Percentiles rank a stretch among this genome's conserved stretches.
phyloP scores from a whole-genome alignment of 2,329 filamentous ascomycete species.

The Thelonectria blattea region DNA sequence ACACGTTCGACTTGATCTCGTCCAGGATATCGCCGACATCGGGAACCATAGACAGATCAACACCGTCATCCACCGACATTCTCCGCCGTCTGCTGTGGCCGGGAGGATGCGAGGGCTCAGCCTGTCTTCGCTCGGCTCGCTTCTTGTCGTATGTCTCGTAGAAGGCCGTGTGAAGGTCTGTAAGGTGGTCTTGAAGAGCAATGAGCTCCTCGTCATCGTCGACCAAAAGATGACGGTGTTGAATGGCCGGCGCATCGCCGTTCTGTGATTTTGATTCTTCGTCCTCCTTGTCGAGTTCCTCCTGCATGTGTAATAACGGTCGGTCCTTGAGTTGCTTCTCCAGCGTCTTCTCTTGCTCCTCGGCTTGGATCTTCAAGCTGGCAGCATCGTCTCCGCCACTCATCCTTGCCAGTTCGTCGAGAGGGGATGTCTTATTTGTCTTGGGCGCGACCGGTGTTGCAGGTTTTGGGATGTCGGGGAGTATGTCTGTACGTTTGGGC shows the following conservation, averaged over 20 bases:
- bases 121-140: constrained; percentile 43
- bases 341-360: constrained; percentile 85
- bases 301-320: constrained; percentile 89
- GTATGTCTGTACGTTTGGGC: constrained; percentile 72
- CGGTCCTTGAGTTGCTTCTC: constrained; percentile 89
- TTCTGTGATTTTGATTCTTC: constrained; percentile 38
- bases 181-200: constrained; percentile 77
- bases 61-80: constrained; percentile 47
- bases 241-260: constrained; percentile 40
- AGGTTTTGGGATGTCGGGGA: constrained; percentile 42
- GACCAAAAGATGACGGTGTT: constrained; percentile 73
- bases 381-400: constrained; percentile 71
- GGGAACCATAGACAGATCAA: constrained; percentile 66
- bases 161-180: constrained; percentile 77
- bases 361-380: constrained; percentile 75
- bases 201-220: constrained; percentile 87
- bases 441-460: constrained; percentile 18
- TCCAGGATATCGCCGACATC: constrained; percentile 89
- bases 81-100: constrained; percentile 42
- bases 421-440: constrained; percentile 49
- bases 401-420: constrained; percentile 82
- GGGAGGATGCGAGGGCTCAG: constrained; percentile 44
- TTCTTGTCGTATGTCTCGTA: constrained; percentile 80
- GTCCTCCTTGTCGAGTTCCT: constrained; percentile 84
- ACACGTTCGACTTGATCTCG: constrained; percentile 75